Evolutionary conservation across 495 filamentous ascomycete species (phyloP).

Genomic region (Hyaloscypha finlandica): DNA sequence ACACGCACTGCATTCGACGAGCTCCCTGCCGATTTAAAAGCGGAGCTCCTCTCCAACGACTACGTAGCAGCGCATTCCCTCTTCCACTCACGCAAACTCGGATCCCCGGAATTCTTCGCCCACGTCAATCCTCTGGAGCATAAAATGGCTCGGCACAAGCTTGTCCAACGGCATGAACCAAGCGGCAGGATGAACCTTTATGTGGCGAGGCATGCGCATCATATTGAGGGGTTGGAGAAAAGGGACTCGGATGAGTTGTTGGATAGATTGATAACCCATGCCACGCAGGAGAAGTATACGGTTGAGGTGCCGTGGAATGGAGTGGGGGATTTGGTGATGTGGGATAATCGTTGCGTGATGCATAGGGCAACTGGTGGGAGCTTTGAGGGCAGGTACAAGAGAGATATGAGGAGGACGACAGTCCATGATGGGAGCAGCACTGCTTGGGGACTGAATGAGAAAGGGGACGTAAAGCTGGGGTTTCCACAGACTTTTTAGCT

Average conservation of each 20-base stretch:
- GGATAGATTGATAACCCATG: constrained; percentile 46
- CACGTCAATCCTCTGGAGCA: constrained; percentile 45
- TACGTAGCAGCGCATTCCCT: constrained; percentile 58
- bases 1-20: constrained; percentile 55
- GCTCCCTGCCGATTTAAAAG: constrained; percentile 42
- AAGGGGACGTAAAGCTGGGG: not conserved
- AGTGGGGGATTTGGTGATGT: constrained; percentile 54
- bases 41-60: constrained; percentile 42
- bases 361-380: constrained; percentile 53
- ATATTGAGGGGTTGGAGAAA: constrained; percentile 50
- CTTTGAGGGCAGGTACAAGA: constrained; percentile 29
- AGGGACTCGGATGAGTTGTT: constrained; percentile 43
- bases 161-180: constrained; percentile 55
- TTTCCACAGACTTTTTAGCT: not conserved
- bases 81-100: constrained; percentile 54
- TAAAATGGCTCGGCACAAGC: constrained; percentile 50
- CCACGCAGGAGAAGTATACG: constrained; percentile 51
- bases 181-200: constrained; percentile 56
- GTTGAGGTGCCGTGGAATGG: constrained; percentile 50
- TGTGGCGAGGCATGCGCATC: constrained; percentile 55
- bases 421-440: constrained; percentile 14
- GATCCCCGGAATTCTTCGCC: constrained; percentile 50
- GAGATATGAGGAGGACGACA: constrained; percentile 20
- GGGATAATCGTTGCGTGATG: constrained; percentile 61
- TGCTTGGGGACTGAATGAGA: constrained; percentile 13